Evolutionary conservation across 2,329 filamentous ascomycete genomes (phyloP), one percentile per base, ranked within the genome.

Genomic region (Exophiala spinifera): DNA sequence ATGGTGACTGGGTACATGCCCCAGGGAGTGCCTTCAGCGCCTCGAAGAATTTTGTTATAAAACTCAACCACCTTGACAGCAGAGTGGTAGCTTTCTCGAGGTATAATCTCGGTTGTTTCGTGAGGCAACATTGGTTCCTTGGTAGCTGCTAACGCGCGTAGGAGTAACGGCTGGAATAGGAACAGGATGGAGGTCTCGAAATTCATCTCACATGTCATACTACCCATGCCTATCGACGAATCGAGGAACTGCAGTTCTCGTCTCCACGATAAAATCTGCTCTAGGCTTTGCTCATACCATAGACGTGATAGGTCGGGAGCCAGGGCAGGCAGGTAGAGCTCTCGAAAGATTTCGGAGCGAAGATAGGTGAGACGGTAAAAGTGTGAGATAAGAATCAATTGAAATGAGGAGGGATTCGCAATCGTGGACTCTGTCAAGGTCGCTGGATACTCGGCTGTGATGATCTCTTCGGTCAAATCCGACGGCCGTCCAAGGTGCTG

Each of bases 401-500:
- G 67, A 3, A 66, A 45, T 3, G 56, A 49, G 5, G 56, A 47
- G 13, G 59, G 37, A 44, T 61, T 52, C 36, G 56, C 51, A 40
- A 58, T 25, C 15, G 56, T 31, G 7, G 57, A 46, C 13, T 56
- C 55, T 39, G 49, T 57, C 15, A 64, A 31, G n/a, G 47, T 46
- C 10, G 60, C 60, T 3, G 68, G 69, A 57, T 72, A 72, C 28
- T 69, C 64, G 2, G 67, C 67, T 1, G 68, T 70, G 51, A 71
- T 71, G 42, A 70, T 70, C 1, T 68, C 63, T 61, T 71, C 69
- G 4, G 67, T 66, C n/a, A 71, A 58, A 53, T 72, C 69, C 11
- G 67, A 67, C 17, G 67, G 66, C 36, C 69, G 66, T 19, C 69
- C 69, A 53, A 71, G 68, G n/a, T 71, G 63, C 54, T 72, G 69